These are phyloP conservation scores for Entomortierella lignicola DNA, from an alignment of 192 early-diverging fungal species.

Conservation along the genomic window DNA sequence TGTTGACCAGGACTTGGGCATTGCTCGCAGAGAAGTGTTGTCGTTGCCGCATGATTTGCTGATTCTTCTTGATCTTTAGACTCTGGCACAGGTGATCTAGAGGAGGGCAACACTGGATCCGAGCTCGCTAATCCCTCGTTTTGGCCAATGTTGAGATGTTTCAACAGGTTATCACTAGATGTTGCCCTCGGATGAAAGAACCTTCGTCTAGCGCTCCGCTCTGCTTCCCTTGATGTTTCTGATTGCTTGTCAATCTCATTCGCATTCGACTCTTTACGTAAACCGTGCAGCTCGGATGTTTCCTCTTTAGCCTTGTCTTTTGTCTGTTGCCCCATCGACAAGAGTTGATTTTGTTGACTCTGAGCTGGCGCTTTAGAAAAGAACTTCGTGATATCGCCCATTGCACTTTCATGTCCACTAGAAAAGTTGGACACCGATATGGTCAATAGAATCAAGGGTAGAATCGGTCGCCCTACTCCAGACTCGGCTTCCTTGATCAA, in stretches of 20 bases:
- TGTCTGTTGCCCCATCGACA: not conserved
- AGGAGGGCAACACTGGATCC: not conserved
- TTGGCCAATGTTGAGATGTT: not conserved
- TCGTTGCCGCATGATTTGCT: not conserved
- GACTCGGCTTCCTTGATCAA: slow-evolving; percentile 39
- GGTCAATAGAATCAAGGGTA: slow-evolving; percentile 34
- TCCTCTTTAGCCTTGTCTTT: not conserved
- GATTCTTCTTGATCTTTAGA: not conserved
- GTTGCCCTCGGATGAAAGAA: slow-evolving; percentile 17
- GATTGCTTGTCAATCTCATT: not conserved
- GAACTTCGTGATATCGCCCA: slow-evolving; percentile 52
- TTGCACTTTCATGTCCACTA: slow-evolving; percentile 14
- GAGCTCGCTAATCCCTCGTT: not conserved
- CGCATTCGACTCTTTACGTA: not conserved
- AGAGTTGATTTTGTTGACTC: not conserved
- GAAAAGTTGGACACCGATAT: slow-evolving; percentile 47
- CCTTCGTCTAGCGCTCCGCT: not conserved
- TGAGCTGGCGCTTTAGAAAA: slow-evolving; percentile 34
- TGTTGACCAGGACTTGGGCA: slow-evolving; percentile 26
- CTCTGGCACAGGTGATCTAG: not conserved
- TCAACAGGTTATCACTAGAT: too few relatives aligned
- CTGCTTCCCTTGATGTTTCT: not conserved
- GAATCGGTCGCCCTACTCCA: slow-evolving; percentile 24
- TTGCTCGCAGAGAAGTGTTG: slow-evolving; percentile 22
- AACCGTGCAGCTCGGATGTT: too few relatives aligned